Evolutionary conservation across 2,329 filamentous ascomycete species (phyloP).

Genomic region (Graphilbum ipis-grandicollis): DNA sequence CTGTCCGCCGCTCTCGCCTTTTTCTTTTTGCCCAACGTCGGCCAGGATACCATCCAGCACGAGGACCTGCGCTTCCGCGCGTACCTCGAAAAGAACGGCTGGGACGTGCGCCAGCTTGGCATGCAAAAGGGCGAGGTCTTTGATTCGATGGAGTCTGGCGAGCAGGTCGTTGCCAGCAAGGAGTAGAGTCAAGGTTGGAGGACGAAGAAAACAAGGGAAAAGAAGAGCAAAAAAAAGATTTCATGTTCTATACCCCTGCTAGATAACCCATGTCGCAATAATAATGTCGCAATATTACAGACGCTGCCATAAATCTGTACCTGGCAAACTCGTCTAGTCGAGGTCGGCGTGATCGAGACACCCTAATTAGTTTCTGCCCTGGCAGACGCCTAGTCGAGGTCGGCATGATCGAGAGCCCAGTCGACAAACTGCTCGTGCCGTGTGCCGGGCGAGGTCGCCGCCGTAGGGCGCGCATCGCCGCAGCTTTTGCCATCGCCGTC

Average conservation of each 20-base stretch:
- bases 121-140: constrained; percentile 18
- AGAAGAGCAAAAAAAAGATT: background rate
- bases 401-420: constrained; percentile 15
- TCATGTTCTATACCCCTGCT: no score
- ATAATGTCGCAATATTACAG: no score
- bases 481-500: no score
- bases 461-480: no score
- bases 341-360: no score
- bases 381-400: constrained; percentile 15
- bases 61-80: constrained; percentile 63
- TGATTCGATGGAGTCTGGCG: constrained; percentile 10
- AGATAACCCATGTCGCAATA: no score
- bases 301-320: no score
- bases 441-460: background rate
- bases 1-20: constrained; percentile 49
- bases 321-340: no score
- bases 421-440: constrained; percentile 13
- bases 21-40: constrained; percentile 57
- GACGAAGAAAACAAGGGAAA: background rate
- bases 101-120: constrained; percentile 46
- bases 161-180: background rate
- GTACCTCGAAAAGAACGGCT: constrained; percentile 59
- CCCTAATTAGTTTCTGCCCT: no score
- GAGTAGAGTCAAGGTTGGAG: no score
- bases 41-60: constrained; percentile 65